phyloP scores from a whole-genome alignment of 176 grass and related monocot genomes.

The Zea luxurians region DNA sequence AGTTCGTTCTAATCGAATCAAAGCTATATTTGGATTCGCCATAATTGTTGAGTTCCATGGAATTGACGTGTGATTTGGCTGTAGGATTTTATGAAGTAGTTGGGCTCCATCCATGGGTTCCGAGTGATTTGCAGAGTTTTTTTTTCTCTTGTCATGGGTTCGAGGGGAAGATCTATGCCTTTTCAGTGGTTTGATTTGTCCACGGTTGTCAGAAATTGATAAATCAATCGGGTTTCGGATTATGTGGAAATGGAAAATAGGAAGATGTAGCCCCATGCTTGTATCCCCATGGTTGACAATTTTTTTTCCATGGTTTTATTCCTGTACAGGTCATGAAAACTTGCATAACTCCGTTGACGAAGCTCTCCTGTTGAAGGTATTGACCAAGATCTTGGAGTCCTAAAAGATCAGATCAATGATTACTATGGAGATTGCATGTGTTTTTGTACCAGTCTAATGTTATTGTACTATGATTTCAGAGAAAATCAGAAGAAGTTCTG shows the following conservation, averaged over 20 bases:
- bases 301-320: constrained; percentile 11
- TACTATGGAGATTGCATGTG: background rate
- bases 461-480: constrained; percentile 61
- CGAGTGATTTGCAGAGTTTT: background rate
- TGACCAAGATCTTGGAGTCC: background rate
- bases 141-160: background rate
- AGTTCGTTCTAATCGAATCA: background rate
- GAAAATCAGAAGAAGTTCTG: constrained; percentile 70
- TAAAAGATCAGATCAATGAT: background rate
- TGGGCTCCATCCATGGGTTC: background rate
- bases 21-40: background rate
- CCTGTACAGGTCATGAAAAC: constrained; percentile 50
- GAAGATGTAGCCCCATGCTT: background rate
- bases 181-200: no score
- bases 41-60: constrained; percentile 2
- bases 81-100: background rate
- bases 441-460: constrained; percentile 27
- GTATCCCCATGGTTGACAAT: constrained; percentile 30
- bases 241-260: constrained; percentile 1
- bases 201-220: background rate
- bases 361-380: constrained; percentile 49
- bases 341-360: constrained; percentile 66
- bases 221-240: constrained; percentile 1
- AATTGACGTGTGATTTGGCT: background rate
- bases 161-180: background rate